phyloP scores from a whole-genome alignment of 2,329 filamentous ascomycete genomes.

The Exophiala spinifera region DNA sequence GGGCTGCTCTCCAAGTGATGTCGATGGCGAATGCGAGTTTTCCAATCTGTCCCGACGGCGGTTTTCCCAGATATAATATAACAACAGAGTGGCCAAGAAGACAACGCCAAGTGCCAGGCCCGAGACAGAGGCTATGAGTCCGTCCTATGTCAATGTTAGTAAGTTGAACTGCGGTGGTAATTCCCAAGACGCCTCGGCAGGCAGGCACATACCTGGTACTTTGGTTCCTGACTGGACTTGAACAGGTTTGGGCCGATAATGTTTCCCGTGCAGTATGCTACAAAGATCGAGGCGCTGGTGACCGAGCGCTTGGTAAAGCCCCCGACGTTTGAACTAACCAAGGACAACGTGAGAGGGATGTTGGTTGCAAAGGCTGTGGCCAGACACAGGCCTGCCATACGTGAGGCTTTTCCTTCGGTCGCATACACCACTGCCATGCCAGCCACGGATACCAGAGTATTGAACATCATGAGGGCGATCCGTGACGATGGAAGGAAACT shows the following conservation, averaged over 20 bases:
- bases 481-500: constrained; percentile 32
- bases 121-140: constrained; percentile 35
- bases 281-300: constrained; percentile 51
- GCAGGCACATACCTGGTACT: constrained; percentile 38
- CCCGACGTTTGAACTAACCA: constrained; percentile 53
- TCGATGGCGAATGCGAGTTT: constrained; percentile 30
- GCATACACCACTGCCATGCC: constrained; percentile 37
- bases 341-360: constrained; percentile 39
- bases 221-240: constrained; percentile 46
- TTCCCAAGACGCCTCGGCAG: neutral
- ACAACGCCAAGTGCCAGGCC: constrained; percentile 33
- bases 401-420: constrained; percentile 30
- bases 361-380: constrained; percentile 36
- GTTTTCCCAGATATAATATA: constrained; percentile 35
- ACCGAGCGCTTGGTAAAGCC: constrained; percentile 57
- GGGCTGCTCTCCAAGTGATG: constrained; percentile 30
- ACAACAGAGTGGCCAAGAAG: constrained; percentile 33
- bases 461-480: constrained; percentile 36
- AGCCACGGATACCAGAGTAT: constrained; percentile 31
- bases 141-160: constrained; percentile 29
- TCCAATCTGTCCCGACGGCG: constrained; percentile 32
- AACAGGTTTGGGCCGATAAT: constrained; percentile 47
- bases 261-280: constrained; percentile 54
- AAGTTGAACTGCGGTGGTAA: constrained; percentile 28
- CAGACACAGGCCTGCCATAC: constrained; percentile 34